Evolutionary conservation across 1,284 basidiomycete species (phyloP), one percentile per base, ranked within the genome.

Genomic region (Crocinoboletus sp.): DNA sequence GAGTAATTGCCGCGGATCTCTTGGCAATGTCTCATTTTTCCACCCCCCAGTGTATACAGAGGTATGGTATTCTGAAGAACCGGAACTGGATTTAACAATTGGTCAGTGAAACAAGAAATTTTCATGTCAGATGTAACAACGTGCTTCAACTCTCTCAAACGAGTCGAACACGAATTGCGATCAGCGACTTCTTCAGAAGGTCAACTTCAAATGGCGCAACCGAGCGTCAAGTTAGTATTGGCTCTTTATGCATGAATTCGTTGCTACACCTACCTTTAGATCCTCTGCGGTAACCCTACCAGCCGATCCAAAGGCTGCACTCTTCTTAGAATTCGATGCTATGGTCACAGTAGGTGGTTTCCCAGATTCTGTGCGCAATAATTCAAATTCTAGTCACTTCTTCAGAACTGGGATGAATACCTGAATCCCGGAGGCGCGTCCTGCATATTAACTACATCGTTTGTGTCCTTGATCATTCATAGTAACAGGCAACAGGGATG

Each of bases 41-140:
- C 20, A 17, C 52, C 41, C 44, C 8, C 33, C 20, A 86, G 84
- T 3, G 82, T 86, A 5, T 89, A 86, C 61, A 85, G 82, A 78
- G 80, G 84, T 82, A 40, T 2, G n/a, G 3, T 11, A 25, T 24
- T 11, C 15, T 8, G 31, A 22, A 45, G 12, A 13, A 31, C 24
- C n/a, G 28, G 28, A 24, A 13, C 8, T n/a, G 1, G 12, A 19
- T n/a, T 13, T 43, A 13, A 49, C 24, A 29, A 20, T 34, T 37
- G 27, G 19, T n/a, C 52, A 89, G 87, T 88, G 49, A 90, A 90
- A 61, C 84, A 90, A 66, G 88, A 90, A 43, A 80, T 90, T 8
- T 81, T 90, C 52, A 64, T 84, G 53, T 72, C 77, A n/a, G 87
- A 90, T 58, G 82, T 89, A n/a, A 80, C 80, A 23, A 74, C 72